Evolutionary conservation across 192 early-diverging fungal genomes (phyloP).

Genomic region (Coemansia sp.): DNA sequence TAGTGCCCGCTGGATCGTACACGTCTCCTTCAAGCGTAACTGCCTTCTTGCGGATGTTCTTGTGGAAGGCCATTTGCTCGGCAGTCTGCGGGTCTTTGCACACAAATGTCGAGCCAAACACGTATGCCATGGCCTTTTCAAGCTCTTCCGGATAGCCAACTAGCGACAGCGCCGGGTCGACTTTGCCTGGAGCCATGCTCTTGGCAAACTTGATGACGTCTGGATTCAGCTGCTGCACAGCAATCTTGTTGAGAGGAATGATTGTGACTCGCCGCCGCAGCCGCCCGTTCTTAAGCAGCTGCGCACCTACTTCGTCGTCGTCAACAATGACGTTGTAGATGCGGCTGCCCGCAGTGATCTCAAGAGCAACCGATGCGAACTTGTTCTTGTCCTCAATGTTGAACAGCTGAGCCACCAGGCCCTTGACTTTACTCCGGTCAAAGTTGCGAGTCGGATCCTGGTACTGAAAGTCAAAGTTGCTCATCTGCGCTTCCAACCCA

Average conservation of each 20-base stretch:
- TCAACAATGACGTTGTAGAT: slow-evolving; percentile 97
- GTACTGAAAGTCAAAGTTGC: slow-evolving; percentile 78
- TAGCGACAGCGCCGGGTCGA: slow-evolving; percentile 82
- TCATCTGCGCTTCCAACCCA: slow-evolving; percentile 52
- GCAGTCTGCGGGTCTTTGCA: slow-evolving; percentile 82
- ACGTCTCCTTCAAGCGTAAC: slow-evolving; percentile 97
- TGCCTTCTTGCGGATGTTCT: slow-evolving; percentile 76
- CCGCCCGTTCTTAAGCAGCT: slow-evolving; percentile 76
- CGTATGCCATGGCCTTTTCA: slow-evolving; percentile 81
- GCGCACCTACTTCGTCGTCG: slow-evolving; percentile 75
- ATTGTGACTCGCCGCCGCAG: slow-evolving; percentile 80
- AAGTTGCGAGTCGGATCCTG: slow-evolving; percentile 81
- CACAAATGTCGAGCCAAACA: slow-evolving; percentile 92
- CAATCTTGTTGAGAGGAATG: slow-evolving; percentile 96
- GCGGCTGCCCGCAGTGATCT: slow-evolving; percentile 90
- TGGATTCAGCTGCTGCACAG: slow-evolving; percentile 42
- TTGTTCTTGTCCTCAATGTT: slow-evolving; percentile 66
- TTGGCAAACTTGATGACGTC: slow-evolving; percentile 63
- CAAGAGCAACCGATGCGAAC: slow-evolving; percentile 75
- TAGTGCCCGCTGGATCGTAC: slow-evolving; percentile 91
- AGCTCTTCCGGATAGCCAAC: slow-evolving; percentile 80
- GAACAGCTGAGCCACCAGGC: slow-evolving; percentile 89
- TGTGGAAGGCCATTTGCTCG: slow-evolving; percentile 86
- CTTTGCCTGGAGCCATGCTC: slow-evolving; percentile 80
- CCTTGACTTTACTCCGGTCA: slow-evolving; percentile 85